These are phyloP conservation scores for Vicia villosa DNA, from an alignment of 306 rosid genomes.

Conservation along the genomic window DNA sequence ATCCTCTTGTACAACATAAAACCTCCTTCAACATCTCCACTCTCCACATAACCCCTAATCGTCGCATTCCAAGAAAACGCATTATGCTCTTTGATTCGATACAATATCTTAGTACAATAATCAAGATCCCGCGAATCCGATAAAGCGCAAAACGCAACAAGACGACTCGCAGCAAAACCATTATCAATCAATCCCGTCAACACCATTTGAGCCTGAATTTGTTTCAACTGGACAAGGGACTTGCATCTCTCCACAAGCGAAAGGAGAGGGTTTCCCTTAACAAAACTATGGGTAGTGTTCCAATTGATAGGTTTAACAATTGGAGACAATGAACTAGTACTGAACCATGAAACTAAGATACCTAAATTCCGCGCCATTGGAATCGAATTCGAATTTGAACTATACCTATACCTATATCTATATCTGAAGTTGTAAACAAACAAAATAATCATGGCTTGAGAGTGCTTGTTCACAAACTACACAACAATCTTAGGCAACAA, in stretches of 20 bases:
- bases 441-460: slow-evolving; percentile 37
- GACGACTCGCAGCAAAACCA: slow-evolving; percentile 66
- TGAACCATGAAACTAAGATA: slow-evolving; percentile 29
- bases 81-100: slow-evolving; percentile 40
- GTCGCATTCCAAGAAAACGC: slow-evolving; percentile 77
- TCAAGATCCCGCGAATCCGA: slow-evolving; percentile 55
- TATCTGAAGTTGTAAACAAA: slow-evolving; percentile 34
- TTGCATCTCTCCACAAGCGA: slow-evolving; percentile 63
- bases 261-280: slow-evolving; percentile 57
- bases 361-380: slow-evolving; percentile 20
- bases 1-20: slow-evolving; percentile 56
- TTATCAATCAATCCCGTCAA: slow-evolving; percentile 54
- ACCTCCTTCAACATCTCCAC: slow-evolving; percentile 51
- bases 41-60: slow-evolving; percentile 66
- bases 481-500: neutral
- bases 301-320: slow-evolving; percentile 53
- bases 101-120: slow-evolving; percentile 55
- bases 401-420: slow-evolving; percentile 29
- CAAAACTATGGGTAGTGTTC: slow-evolving; percentile 59
- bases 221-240: slow-evolving; percentile 63
- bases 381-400: slow-evolving; percentile 23
- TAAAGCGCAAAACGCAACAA: slow-evolving; percentile 75
- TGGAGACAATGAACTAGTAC: slow-evolving; percentile 47
- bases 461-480: neutral
- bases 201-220: slow-evolving; percentile 74